A percentile compares a stretch with the other conserved stretches of the same genome.
Conservation (phyloP, 148 eudicot genomes). For the Chenopodium album region DNA sequence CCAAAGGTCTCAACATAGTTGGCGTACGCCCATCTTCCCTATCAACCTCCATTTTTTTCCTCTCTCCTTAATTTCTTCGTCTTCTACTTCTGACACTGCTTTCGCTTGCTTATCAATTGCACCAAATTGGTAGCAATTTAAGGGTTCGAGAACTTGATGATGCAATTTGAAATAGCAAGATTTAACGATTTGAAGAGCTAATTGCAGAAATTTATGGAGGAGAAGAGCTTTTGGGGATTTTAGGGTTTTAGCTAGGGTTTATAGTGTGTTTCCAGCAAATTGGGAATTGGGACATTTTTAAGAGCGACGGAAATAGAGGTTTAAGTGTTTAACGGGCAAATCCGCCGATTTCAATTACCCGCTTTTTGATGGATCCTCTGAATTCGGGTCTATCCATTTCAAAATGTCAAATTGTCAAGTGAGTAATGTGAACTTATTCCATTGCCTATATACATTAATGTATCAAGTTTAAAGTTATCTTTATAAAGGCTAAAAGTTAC, state of each 20-base stretch:
- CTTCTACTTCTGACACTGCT: neutral
- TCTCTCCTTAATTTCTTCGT: neutral
- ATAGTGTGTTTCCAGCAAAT: neutral
- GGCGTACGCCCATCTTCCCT: constrained; percentile 57
- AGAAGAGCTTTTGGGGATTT: neutral
- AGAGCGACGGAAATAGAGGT: neutral
- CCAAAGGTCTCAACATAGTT: constrained; percentile 70
- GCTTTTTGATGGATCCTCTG: neutral
- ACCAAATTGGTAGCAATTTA: neutral
- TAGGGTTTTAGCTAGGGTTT: constrained; percentile 11
- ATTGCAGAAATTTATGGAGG: neutral
- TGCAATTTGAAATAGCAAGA: neutral
- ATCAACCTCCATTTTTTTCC: constrained; percentile 9
- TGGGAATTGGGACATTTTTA: neutral
- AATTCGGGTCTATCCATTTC: neutral
- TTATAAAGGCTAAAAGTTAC: too few species aligned
- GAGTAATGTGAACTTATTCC: too few species aligned
- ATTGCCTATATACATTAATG: too few species aligned
- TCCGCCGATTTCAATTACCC: neutral
- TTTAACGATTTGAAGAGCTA: neutral
- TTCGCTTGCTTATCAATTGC: neutral
- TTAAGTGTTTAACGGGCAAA: neutral
- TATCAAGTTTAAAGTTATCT: too few species aligned
- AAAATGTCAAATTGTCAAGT: too few species aligned
- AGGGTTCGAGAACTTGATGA: neutral